Conservation (phyloP, 2,329 filamentous ascomycete species). For the Sporothrix sp. region DNA sequence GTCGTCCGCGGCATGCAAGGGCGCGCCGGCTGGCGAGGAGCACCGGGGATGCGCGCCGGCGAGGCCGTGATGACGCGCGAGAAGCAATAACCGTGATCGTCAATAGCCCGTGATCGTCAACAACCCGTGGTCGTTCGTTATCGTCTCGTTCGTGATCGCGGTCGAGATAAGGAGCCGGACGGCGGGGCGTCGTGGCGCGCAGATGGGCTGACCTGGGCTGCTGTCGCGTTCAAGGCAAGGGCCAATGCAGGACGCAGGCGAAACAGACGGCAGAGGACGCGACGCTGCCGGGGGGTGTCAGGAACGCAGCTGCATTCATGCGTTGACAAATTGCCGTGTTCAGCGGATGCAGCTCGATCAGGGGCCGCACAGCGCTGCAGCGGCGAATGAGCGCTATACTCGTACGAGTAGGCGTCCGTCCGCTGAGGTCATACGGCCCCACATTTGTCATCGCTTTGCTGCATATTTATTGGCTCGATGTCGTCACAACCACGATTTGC, state of each 20-base stretch:
- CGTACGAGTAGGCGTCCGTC: no score
- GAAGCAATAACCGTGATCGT: no score
- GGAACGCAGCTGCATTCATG: conserved; percentile 1
- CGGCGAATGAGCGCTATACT: conserved; percentile 2
- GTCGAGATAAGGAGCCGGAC: no score
- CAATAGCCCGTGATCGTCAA: no score
- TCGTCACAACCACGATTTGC: neutral
- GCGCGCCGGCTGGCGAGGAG: neutral
- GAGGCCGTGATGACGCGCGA: no score
- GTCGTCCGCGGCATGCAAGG: no score
- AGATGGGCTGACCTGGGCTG: neutral
- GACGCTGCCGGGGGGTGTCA: no score
- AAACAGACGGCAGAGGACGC: no score
- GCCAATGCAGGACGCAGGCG: neutral
- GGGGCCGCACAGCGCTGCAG: neutral
- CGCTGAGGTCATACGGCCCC: neutral
- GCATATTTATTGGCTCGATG: neutral
- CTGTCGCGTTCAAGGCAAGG: no score
- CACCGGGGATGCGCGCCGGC: neutral
- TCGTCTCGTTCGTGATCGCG: no score
- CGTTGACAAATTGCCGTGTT: neutral
- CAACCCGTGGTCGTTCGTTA: no score
- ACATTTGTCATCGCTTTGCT: neutral
- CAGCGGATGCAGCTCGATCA: conserved; percentile 10
- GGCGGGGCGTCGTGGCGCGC: no score